Evolutionary conservation across 106 monocot genomes (phyloP), one percentile per base, ranked within the genome.

Genomic region (Allium fistulosum): DNA sequence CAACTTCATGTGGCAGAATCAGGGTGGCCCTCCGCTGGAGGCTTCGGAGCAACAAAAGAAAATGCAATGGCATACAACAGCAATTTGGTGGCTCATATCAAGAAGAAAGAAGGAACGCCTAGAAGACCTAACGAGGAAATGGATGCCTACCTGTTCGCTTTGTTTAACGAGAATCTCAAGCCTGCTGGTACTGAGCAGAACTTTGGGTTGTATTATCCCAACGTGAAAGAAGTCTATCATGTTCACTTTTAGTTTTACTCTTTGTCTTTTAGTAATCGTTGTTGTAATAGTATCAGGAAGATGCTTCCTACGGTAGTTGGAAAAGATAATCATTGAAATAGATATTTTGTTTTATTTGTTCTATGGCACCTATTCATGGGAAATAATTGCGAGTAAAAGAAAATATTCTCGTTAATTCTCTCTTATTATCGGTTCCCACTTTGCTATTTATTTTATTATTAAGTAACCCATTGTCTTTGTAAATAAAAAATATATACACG

Each of bases 11-110:
- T 81, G 8, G 51, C 62, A 2, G 80, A 81, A 68, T 68, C 52
- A 0, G 76, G 80, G 2, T 80, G 80, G 80, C 80, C 80, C 13
- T 75, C 80, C 9, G 69, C 69, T 4, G 80, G 80, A 10, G 63
- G 63, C 27, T 74, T 74, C 1, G 52, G 65, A 1, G 70, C 80
- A 11, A 75, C 75, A 15, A 22, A 46, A 6, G 65, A 63, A 6
- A 51, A 67, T 49, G 80, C 79, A 14, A 61, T 27, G 58, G 68
- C 17, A 48, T 79, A 69, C 69, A 74, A 67, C 53, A 13, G 11
- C 22, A 78, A 78, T n/a, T 27, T 78, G n/a, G 22, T 71, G 26
- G 47, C 10, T 17, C 78, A 78, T 48, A 46, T 64, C 3, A 17
- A 12, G 9, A 17, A 53, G 4, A 5, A 8, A 6, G 37, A 14